Conservation (phyloP, 371 early-diverging fungal species). For the Rhizopus stolonifer region DNA sequence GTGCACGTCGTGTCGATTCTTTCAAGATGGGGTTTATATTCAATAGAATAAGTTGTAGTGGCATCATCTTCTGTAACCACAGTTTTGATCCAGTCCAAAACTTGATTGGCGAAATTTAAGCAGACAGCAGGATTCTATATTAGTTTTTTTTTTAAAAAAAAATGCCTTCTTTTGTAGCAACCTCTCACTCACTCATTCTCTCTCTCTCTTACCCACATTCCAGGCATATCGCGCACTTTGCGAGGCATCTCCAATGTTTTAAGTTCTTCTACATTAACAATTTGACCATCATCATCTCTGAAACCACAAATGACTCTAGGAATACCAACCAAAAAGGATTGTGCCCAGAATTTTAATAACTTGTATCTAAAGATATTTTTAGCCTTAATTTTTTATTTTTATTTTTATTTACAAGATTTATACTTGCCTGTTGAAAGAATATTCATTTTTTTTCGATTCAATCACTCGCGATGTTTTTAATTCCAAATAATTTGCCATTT, state of each 20-base stretch:
- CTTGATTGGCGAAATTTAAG: conserved; percentile 48
- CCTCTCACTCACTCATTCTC: conserved; percentile 65
- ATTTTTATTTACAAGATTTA: conserved; percentile 17
- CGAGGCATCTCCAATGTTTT: conserved; percentile 84
- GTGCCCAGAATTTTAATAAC: conserved; percentile 88
- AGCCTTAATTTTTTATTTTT: too few species aligned
- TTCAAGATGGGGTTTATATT: conserved; percentile 42
- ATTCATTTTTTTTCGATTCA: conserved; percentile 45
- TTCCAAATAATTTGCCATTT: conserved; percentile 72
- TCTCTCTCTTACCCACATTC: conserved; percentile 43
- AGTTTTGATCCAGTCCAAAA: conserved; percentile 42
- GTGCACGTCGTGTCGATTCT: conserved; percentile 32
- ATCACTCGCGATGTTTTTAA: conserved; percentile 85
- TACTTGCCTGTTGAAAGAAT: conserved; percentile 64
- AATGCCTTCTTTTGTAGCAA: neutral
- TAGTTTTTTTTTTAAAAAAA: conserved; percentile 2
- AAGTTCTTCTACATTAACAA: conserved; percentile 56
- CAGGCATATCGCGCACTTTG: conserved; percentile 29
- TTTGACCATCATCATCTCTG: conserved; percentile 72
- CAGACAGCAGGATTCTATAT: conserved; percentile 50
- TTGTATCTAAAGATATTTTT: too few species aligned
- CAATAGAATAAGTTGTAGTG: conserved; percentile 38
- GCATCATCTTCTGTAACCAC: conserved; percentile 43
- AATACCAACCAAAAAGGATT: conserved; percentile 89
- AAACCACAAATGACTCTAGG: conserved; percentile 83